Conservation (phyloP, 768 basidiomycete species). For the Clavaria fumosa region DNA sequence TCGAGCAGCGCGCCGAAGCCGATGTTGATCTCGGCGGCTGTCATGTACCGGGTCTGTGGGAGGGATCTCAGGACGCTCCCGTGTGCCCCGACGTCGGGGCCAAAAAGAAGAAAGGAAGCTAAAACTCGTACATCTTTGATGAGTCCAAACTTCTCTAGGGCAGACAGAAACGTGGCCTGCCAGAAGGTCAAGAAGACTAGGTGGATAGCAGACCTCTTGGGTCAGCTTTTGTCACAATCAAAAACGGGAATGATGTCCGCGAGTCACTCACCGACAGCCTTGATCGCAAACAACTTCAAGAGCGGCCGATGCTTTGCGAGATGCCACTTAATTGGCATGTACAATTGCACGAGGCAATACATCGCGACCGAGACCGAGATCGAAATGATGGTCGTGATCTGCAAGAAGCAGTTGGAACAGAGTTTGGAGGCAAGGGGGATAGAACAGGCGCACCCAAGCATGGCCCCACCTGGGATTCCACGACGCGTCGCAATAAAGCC, state of each 20-base stretch:
- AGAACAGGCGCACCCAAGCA: constrained; percentile 36
- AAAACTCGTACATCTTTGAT: constrained; percentile 39
- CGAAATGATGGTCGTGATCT: constrained; percentile 49
- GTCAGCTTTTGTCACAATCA: constrained; percentile 60
- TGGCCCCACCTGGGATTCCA: constrained; percentile 59
- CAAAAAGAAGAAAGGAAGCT: background rate
- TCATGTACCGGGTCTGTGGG: constrained; percentile 47
- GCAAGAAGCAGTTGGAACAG: background rate
- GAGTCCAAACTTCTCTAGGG: constrained; percentile 40
- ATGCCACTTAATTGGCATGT: constrained; percentile 36
- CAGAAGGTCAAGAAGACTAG: constrained; percentile 64
- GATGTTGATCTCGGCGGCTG: constrained; percentile 56
- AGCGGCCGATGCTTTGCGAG: constrained; percentile 47
- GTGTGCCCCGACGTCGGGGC: no score
- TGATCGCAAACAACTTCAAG: constrained; percentile 55
- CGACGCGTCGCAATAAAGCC: constrained; percentile 58
- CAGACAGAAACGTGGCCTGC: constrained; percentile 48
- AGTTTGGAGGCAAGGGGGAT: background rate
- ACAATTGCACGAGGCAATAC: constrained; percentile 66
- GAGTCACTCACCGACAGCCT: constrained; percentile 42
- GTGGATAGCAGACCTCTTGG: constrained; percentile 22
- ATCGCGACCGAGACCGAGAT: constrained; percentile 62
- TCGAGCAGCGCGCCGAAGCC: constrained; percentile 54
- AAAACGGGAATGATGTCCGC: constrained; percentile 41
- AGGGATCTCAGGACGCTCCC: no score